Percentiles rank a stretch among this genome's conserved stretches.
Evolutionary conservation across 306 rosid genomes (phyloP).

Genomic region (Hippophae gyantsensis): DNA sequence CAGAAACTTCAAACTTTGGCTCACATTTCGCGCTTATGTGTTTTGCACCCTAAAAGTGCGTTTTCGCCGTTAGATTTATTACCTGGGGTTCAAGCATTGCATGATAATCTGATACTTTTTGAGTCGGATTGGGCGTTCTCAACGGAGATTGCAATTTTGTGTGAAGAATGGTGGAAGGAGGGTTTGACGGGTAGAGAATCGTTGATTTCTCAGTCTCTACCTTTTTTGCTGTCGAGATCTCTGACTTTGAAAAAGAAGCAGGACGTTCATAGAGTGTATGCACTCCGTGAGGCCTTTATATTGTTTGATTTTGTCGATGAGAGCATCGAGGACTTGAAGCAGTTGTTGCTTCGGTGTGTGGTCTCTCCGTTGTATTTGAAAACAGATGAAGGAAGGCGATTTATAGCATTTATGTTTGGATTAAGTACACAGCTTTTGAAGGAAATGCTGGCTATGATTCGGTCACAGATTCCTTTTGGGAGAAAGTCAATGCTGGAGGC

Average conservation of each 20-base stretch:
- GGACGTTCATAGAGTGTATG: slow-evolving; percentile 65
- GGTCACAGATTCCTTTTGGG: slow-evolving; percentile 80
- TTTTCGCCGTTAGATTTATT: slow-evolving; percentile 41
- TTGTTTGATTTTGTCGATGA: slow-evolving; percentile 78
- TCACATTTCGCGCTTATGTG: slow-evolving; percentile 38
- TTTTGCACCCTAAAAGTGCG: slow-evolving; percentile 47
- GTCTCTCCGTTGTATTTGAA: slow-evolving; percentile 68
- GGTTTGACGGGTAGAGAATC: slow-evolving; percentile 45
- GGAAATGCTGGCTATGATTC: slow-evolving; percentile 71
- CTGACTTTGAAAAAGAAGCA: slow-evolving; percentile 61
- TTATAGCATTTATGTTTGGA: slow-evolving; percentile 57
- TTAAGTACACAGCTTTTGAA: slow-evolving; percentile 55
- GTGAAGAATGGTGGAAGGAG: slow-evolving; percentile 94
- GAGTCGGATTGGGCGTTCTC: slow-evolving; percentile 49
- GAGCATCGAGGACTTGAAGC: slow-evolving; percentile 70
- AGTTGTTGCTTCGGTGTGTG: slow-evolving; percentile 51
- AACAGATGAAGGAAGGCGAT: slow-evolving; percentile 70
- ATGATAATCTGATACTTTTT: slow-evolving; percentile 48
- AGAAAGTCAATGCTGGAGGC: slow-evolving; percentile 85
- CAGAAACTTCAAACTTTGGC: slow-evolving; percentile 44
- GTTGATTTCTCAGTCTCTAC: slow-evolving; percentile 68
- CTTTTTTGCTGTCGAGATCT: slow-evolving; percentile 57
- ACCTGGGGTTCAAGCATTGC: slow-evolving; percentile 51
- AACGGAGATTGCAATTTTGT: slow-evolving; percentile 41
- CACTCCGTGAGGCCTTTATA: slow-evolving; percentile 61